Percentiles rank a stretch among this genome's conserved stretches.
Conservation (phyloP, 192 early-diverging fungal genomes). For the Coemansia sp. region DNA sequence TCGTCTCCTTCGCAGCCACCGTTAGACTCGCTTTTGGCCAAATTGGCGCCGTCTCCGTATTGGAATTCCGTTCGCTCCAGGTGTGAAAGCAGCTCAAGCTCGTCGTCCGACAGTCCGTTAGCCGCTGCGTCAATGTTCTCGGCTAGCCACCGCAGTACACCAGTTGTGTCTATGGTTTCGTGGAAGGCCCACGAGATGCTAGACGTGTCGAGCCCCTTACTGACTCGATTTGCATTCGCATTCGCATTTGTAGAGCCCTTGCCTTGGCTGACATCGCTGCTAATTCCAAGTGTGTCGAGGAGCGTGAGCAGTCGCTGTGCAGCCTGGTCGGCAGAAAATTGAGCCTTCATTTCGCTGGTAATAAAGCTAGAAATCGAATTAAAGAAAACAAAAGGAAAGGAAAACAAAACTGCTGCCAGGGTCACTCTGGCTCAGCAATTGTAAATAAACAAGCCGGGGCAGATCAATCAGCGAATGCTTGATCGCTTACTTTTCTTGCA, state of each 20-base stretch:
- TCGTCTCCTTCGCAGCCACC: neutral
- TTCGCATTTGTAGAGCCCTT: neutral
- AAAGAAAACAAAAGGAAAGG: conserved; percentile 2
- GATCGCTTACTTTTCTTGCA: neutral
- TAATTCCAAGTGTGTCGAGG: conserved; percentile 15
- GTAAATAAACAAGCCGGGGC: neutral
- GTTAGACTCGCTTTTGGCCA: neutral
- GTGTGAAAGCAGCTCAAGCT: conserved; percentile 39
- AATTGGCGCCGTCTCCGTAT: neutral
- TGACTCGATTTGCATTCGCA: neutral
- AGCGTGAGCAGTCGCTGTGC: conserved; percentile 38
- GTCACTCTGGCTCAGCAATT: too few species aligned
- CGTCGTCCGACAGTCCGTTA: conserved; percentile 33
- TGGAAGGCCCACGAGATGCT: conserved; percentile 55
- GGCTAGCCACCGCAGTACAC: conserved; percentile 37
- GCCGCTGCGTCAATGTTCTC: conserved; percentile 28
- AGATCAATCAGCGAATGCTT: neutral
- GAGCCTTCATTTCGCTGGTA: conserved; percentile 11
- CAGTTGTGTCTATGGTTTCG: conserved; percentile 37
- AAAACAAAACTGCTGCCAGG: too few species aligned
- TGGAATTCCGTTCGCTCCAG: conserved; percentile 30
- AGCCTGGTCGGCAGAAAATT: conserved; percentile 27
- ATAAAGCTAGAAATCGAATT: neutral
- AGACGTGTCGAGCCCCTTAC: conserved; percentile 11
- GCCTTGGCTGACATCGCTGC: neutral